Evolutionary conservation across 352 stramenopile species (phyloP), one percentile per base, ranked within the genome.

Genomic region (Globisporangium camurandrum): DNA sequence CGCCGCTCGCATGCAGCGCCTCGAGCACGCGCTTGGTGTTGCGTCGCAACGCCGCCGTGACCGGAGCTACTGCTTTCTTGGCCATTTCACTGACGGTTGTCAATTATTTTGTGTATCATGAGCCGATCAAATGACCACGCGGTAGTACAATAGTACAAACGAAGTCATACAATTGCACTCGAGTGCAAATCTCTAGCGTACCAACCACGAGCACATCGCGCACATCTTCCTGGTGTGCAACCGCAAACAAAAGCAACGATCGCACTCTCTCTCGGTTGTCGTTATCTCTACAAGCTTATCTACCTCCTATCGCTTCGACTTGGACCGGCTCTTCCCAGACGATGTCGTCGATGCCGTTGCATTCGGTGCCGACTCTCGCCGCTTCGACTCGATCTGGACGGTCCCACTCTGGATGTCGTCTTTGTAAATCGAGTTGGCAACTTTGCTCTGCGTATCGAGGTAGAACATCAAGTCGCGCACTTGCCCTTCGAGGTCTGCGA

Each of bases 381-480:
- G 31, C 47, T 64, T 64, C 14, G 66, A 66, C 54, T 91, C 76
- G 30, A 88, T 86, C 50, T 87, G 62, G 24, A 91, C 79, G 1
- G 75, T 88, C 24, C 79, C 79, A 39, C 79, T 76, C 66, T 89
- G 70, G 51, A 94, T 94, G 17, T 94, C 84, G n/a, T 86, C 64
- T 24, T 74, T 75, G 38, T 94, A 71, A 24, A 59, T 49, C 54
- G 81, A 93, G 37, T 88, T 69, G 49, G 90, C 80, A 3, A 95
- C 74, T 53, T 89, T 90, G 62, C 59, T 90, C 52, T 93, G 85
- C 28, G 83, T 93, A 51, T 95, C 85, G 26, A 95, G 54, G 56
- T 93, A 94, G 54, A 95, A 94, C 85, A 95, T 95, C 9, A 95
- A 52, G 57, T 95, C 85, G 24, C 80, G 75, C 24, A 77, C 67